Percentiles rank a stretch among this genome's conserved stretches.
Evolutionary conservation across 2,329 filamentous ascomycete species (phyloP).

Genomic region (Pseudogymnoascus sp.): DNA sequence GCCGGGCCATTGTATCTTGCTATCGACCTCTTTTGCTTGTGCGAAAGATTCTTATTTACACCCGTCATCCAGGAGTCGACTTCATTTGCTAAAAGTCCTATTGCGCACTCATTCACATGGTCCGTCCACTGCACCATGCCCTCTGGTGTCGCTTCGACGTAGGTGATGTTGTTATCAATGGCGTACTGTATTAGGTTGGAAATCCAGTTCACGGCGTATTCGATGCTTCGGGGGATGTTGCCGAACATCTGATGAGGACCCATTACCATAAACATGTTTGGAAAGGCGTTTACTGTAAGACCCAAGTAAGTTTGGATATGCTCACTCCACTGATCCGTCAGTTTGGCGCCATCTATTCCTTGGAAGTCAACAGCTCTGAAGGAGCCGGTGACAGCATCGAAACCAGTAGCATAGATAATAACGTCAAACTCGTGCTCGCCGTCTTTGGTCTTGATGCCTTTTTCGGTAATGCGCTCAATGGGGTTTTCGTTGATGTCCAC

Average conservation of each 20-base stretch:
- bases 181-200: constrained; percentile 29
- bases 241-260: constrained; percentile 38
- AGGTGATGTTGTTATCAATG: constrained; percentile 27
- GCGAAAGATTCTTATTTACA: constrained; percentile 41
- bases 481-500: constrained; percentile 22
- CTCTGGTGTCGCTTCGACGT: constrained; percentile 33
- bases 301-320: constrained; percentile 23
- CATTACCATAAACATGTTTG: constrained; percentile 33
- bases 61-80: constrained; percentile 49
- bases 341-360: constrained; percentile 18
- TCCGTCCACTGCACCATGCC: constrained; percentile 36
- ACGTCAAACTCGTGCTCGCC: constrained; percentile 26
- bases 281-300: constrained; percentile 21
- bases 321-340: constrained; percentile 17
- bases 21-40: constrained; percentile 38
- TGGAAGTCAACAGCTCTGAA: constrained; percentile 20
- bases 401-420: constrained; percentile 26
- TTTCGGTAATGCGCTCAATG: constrained; percentile 28
- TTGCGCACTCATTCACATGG: constrained; percentile 39
- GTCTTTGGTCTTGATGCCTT: constrained; percentile 23
- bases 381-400: constrained; percentile 23
- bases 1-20: constrained; percentile 39
- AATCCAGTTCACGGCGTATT: constrained; percentile 35
- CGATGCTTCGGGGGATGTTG: constrained; percentile 35
- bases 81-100: constrained; percentile 37